These are phyloP conservation scores for Fusarium nodosum DNA, from an alignment of 2,329 filamentous ascomycete genomes.

Conservation along the genomic window DNA sequence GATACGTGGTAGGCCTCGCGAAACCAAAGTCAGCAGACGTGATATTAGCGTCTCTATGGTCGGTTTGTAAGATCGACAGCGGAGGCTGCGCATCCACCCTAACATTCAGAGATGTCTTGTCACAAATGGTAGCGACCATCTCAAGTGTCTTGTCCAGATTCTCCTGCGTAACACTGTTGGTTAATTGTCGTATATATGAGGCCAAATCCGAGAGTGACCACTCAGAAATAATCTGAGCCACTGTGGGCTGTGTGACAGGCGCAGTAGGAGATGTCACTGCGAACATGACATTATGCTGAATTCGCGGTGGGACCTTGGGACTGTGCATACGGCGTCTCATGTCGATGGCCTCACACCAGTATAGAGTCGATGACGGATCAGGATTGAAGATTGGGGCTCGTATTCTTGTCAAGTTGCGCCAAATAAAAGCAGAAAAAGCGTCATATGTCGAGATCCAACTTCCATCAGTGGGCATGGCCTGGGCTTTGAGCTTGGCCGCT, in stretches of 20 bases:
- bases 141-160: conserved; percentile 50
- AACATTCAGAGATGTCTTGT: conserved; percentile 55
- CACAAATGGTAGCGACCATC: conserved; percentile 53
- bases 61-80: conserved; percentile 54
- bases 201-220: conserved; percentile 55
- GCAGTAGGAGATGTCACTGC: conserved; percentile 47
- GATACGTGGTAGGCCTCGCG: conserved; percentile 51
- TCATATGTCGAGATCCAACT: conserved; percentile 63
- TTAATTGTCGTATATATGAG: conserved; percentile 55
- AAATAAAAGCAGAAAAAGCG: conserved; percentile 59
- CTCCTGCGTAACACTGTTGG: conserved; percentile 53
- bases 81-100: conserved; percentile 55
- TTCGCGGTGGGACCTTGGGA: conserved; percentile 52
- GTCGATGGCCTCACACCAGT: conserved; percentile 57
- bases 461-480: conserved; percentile 53
- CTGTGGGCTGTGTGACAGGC: conserved; percentile 50
- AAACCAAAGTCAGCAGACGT: conserved; percentile 55
- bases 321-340: conserved; percentile 55
- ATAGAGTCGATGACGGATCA: conserved; percentile 46
- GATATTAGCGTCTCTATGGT: conserved; percentile 54
- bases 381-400: conserved; percentile 54
- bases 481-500: conserved; percentile 56
- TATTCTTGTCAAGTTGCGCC: conserved; percentile 56
- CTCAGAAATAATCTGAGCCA: conserved; percentile 54
- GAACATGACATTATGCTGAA: conserved; percentile 56